Base-by-base conservation (phyloP, 371 early-diverging fungal species). In the Dichotomocladium elegans region DNA sequence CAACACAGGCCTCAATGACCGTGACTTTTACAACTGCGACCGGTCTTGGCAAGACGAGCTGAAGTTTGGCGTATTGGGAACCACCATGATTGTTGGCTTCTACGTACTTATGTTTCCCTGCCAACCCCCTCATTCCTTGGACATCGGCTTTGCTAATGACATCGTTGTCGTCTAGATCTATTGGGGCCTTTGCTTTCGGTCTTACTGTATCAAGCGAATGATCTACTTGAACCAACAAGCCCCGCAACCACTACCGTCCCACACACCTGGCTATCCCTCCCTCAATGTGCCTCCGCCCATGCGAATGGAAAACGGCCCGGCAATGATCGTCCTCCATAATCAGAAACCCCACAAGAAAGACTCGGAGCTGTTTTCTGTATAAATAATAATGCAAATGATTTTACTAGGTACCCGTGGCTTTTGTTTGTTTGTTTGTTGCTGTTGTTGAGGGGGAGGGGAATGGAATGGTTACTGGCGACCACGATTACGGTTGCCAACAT, bases 401-500 rank as follows among this genome's bases (percentile, higher is more conserved):
- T n/a, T n/a, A n/a, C n/a, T n/a, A n/a, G n/a, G n/a, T n/a, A n/a
- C n/a, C n/a, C n/a, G n/a, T n/a, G n/a, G n/a, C n/a, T n/a, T 41
- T 41, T 15, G 26, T 44, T 26, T 44, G 14, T 24, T 19, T 47
- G 35, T 11, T 15, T 29, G 33, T 9, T 15, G 46, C n/a, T 48
- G 9, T 34, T 29, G 30, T 0, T 30, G 26, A 35, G 35, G 34
- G 24, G 35, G 31, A 47, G 26, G 21, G 1, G 4, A 30, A 30
- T 26, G 47, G 11, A 47, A 30, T 19, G 31, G 28, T 42, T 51
- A 51, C 6, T 33, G 42, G 12, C 51, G 55, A 21, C 63, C 41
- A 11, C 68, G 48, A 30, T 61, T n/a, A n/a, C n/a, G 68, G 5
- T 58, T 33, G 0, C 74, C 74, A 47, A 63, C 53, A 41, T 74